Evolutionary conservation across 2,329 filamentous ascomycete species (phyloP).

Genomic region (Fonsecaea nubica): DNA sequence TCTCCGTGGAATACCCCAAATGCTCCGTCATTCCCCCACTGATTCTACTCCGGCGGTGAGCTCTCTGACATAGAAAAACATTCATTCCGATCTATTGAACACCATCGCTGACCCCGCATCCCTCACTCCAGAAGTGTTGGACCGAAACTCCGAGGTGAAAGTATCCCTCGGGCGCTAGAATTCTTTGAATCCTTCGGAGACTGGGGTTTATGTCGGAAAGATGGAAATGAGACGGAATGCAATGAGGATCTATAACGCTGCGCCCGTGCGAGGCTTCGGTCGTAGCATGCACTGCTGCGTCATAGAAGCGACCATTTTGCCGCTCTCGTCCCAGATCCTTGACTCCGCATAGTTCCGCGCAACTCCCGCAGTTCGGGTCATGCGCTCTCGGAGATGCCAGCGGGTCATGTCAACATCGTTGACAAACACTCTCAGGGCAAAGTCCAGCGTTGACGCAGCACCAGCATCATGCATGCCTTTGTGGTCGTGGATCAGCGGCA

Average conservation of each 20-base stretch:
- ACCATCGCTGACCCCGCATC: neutral
- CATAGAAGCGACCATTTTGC: conserved; percentile 56
- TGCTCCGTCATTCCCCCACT: neutral
- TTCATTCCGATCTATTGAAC: neutral
- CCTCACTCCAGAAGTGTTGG: neutral
- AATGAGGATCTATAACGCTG: neutral
- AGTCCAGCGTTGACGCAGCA: conserved; percentile 58
- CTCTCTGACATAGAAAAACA: neutral
- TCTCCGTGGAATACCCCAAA: neutral
- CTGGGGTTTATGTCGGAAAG: neutral
- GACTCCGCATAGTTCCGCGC: conserved; percentile 56
- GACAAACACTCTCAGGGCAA: conserved; percentile 55
- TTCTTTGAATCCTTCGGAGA: neutral
- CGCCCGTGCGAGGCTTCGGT: neutral
- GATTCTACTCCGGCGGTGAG: neutral
- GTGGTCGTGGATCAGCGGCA: conserved; percentile 53
- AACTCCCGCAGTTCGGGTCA: conserved; percentile 47
- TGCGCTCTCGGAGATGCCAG: conserved; percentile 56
- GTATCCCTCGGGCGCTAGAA: neutral
- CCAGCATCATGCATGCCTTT: conserved; percentile 53
- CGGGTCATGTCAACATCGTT: conserved; percentile 48
- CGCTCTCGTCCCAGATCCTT: conserved; percentile 54
- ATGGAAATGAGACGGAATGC: too few relatives aligned
- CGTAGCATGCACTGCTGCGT: conserved; percentile 53
- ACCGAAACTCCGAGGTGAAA: neutral